Conservation (phyloP, 805 yeast species). For the Saccharomycopsis guyanensis region DNA sequence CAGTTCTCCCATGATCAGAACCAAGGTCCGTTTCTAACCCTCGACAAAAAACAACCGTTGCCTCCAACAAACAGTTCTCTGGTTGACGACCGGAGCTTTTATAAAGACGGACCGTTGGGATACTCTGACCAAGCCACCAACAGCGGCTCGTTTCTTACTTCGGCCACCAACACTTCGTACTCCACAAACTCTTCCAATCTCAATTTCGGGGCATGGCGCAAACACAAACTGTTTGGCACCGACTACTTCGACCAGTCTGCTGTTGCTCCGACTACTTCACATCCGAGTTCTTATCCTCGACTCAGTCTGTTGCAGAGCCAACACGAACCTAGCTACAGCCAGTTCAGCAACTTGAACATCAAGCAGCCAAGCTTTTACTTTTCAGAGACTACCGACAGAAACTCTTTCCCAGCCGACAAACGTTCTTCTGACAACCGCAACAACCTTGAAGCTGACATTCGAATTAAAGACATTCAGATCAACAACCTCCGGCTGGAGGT, state of each 20-base stretch:
- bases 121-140: background rate
- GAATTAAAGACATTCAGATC: slow-evolving; percentile 46
- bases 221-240: background rate
- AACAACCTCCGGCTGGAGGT: slow-evolving; percentile 39
- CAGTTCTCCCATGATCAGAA: too few relatives aligned
- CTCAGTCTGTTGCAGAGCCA: background rate
- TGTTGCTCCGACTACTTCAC: background rate
- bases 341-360: background rate
- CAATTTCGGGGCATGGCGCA: background rate
- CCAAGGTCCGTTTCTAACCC: too few relatives aligned
- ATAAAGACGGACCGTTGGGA: background rate
- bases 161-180: background rate
- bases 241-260: background rate
- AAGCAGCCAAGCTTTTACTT: background rate
- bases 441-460: slow-evolving; percentile 39
- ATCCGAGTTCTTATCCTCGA: background rate
- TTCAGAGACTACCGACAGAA: background rate
- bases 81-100: too few relatives aligned
- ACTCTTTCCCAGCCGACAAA: too few relatives aligned
- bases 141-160: background rate
- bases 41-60: too few relatives aligned
- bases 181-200: background rate
- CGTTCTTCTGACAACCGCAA: background rate
- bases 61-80: too few relatives aligned
- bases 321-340: background rate